Conservation (phyloP, 139 green algal species). For the Chlorella sp. region DNA sequence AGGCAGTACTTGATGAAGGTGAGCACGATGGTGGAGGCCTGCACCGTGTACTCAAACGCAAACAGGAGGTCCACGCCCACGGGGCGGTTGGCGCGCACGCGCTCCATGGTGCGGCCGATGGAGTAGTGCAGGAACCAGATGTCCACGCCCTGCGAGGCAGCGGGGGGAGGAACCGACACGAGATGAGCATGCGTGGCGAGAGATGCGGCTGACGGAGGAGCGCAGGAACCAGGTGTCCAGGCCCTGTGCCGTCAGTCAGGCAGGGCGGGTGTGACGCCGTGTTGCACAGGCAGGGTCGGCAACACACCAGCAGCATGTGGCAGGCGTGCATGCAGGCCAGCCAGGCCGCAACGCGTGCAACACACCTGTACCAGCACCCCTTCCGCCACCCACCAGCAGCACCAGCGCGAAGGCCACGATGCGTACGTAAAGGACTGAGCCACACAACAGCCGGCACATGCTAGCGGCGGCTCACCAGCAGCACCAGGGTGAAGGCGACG, state of each 20-base stretch:
- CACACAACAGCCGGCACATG: too few relatives aligned
- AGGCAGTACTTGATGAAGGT: constrained; percentile 87
- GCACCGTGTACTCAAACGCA: constrained; percentile 92
- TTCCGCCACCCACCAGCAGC: background rate
- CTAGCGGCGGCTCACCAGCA: constrained; percentile 69
- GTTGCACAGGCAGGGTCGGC: background rate
- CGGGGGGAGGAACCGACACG: background rate
- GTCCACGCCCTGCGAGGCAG: constrained; percentile 73
- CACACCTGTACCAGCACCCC: background rate
- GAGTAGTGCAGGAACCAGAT: constrained; percentile 83
- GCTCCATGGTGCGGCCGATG: constrained; percentile 66
- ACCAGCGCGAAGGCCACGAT: too few relatives aligned
- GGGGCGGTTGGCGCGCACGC: constrained; percentile 30
- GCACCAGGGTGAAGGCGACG: constrained; percentile 76
- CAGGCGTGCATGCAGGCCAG: background rate
- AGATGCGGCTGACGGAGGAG: background rate
- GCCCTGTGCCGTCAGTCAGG: constrained; percentile 70
- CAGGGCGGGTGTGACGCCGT: background rate
- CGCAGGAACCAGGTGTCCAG: too few relatives aligned
- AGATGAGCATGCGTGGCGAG: background rate
- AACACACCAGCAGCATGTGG: too few relatives aligned
- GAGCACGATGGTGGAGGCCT: constrained; percentile 69
- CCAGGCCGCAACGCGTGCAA: background rate
- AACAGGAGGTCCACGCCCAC: constrained; percentile 96
- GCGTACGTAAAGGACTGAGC: too few relatives aligned